Evolutionary conservation across 371 early-diverging fungal genomes (phyloP), one percentile per base, ranked within the genome.

Genomic region (Lichtheimia ornata): DNA sequence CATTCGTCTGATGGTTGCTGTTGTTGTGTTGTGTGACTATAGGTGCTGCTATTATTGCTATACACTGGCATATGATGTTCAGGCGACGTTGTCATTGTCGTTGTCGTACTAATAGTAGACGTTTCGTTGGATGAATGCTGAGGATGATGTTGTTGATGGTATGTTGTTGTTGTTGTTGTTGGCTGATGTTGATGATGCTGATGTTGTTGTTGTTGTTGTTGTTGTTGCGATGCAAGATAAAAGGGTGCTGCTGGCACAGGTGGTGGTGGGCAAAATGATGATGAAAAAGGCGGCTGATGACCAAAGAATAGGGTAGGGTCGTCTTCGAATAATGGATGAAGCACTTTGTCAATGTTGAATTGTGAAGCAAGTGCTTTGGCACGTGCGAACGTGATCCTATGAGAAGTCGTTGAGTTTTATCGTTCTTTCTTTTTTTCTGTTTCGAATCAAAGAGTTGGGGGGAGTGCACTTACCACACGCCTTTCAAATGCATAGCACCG

Each of bases 401-500:
- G 20, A 87, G 88, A 28, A 89, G 76, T 40, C 88, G 76, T 69
- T 90, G 90, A 45, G 89, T 90, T 14, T 89, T 88, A 66, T 90
- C 88, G 51, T 88, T 81, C 84, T 86, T 59, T 87, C 76, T 61
- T 87, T 86, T 56, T 90, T 87, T 66, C 41, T 55, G 11, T 42
- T 12, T 41, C 20, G 28, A 41, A 17, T 3, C 35, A 55, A 55
- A 41, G 11, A 35, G 35, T 35, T 35, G 35, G 35, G 35, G 35
- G 35, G 35, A 35, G 35, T 35, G 35, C 35, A 65, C 74, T 73
- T 76, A 83, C 93, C 94, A 93, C 45, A 93, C 94, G 13, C 94
- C 94, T 66, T 93, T 93, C 27, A 93, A 76, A 62, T 90, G 89
- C 93, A 93, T 92, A 2, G 92, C 88, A 14, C 94, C 94, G 1